Evolutionary conservation across 2,329 filamentous ascomycete genomes (phyloP).

Genomic region (Aureobasidium sp.): DNA sequence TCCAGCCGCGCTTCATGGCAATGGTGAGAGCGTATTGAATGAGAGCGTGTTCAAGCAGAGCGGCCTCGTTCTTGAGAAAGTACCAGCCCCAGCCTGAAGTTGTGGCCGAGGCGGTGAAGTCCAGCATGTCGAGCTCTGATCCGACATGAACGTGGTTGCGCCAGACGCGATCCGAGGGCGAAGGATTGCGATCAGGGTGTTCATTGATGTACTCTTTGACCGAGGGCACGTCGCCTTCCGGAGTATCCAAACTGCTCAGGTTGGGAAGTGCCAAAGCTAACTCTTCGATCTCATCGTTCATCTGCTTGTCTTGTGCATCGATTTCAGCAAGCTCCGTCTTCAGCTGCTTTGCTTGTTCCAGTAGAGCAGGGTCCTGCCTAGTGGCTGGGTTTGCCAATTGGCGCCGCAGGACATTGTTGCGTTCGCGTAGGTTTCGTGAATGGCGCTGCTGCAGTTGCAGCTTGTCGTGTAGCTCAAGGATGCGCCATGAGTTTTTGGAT

Average conservation of each 20-base stretch:
- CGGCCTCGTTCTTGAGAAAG: constrained; percentile 84
- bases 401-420: constrained; percentile 50
- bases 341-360: constrained; percentile 54
- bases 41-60: constrained; percentile 88
- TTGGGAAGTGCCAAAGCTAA: constrained; percentile 79
- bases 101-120: constrained; percentile 74
- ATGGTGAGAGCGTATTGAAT: constrained; percentile 74
- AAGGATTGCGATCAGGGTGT: constrained; percentile 37
- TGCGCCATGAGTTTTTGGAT: constrained; percentile 43
- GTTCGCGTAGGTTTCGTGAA: constrained; percentile 53
- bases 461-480: constrained; percentile 41
- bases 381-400: constrained; percentile 15
- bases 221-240: constrained; percentile 55
- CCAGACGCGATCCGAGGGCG: constrained; percentile 41
- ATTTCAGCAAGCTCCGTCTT: constrained; percentile 55
- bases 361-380: constrained; percentile 27
- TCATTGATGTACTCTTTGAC: constrained; percentile 74
- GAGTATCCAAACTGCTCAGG: constrained; percentile 68
- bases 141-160: constrained; percentile 83
- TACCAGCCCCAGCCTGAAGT: constrained; percentile 97
- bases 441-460: constrained; percentile 46
- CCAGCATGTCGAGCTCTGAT: constrained; percentile 74
- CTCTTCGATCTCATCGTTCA: constrained; percentile 58
- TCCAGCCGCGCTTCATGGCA: constrained; percentile 68
- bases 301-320: constrained; percentile 51